Evolutionary conservation across 139 green algal genomes (phyloP).

Genomic region (Auxenochlorella protothecoides): DNA sequence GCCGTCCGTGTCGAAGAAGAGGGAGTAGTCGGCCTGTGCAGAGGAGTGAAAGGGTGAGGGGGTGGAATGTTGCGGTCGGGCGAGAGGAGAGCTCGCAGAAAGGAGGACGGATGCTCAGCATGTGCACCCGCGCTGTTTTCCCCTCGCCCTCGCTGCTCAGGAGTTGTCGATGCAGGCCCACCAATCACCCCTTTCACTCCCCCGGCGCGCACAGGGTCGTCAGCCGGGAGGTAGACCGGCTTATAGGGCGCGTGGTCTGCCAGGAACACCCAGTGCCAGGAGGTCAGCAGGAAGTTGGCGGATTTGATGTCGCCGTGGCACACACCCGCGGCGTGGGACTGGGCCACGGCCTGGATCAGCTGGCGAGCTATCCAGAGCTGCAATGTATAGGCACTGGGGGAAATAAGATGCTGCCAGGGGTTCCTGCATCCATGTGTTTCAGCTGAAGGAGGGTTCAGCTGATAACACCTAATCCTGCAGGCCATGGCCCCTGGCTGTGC

Average conservation of each 20-base stretch:
- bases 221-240: constrained; percentile 72
- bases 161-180: too few species aligned
- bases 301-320: constrained; percentile 93
- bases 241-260: constrained; percentile 92
- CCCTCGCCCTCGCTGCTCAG: too few species aligned
- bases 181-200: too few species aligned
- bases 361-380: constrained; percentile 88
- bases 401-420: neutral
- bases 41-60: too few species aligned
- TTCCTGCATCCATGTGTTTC: neutral
- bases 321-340: constrained; percentile 61
- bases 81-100: too few species aligned
- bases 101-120: too few species aligned
- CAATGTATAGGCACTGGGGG: neutral
- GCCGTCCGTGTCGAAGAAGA: constrained; percentile 91
- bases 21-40: constrained; percentile 84
- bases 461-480: neutral
- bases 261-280: constrained; percentile 85
- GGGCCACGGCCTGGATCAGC: constrained; percentile 65
- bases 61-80: too few species aligned
- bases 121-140: too few species aligned
- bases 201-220: constrained; percentile 67
- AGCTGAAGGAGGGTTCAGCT: neutral
- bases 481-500: neutral
- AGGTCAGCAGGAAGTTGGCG: constrained; percentile 89